Percentiles rank a stretch among this genome's conserved stretches.
Evolutionary conservation across 2,329 filamentous ascomycete genomes (phyloP).

Genomic region (Cladorrhinum sp.): DNA sequence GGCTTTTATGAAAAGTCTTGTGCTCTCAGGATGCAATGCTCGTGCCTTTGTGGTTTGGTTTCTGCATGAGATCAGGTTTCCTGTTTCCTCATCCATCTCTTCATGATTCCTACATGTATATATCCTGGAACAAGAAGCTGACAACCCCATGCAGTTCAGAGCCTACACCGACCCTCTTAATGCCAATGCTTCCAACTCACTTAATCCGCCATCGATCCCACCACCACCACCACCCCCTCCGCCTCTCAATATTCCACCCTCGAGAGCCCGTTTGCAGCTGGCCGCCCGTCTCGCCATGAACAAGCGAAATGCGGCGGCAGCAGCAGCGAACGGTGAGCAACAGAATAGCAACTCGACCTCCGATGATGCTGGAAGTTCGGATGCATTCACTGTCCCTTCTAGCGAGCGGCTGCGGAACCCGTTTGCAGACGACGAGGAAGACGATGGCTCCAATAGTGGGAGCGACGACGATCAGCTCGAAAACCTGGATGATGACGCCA

Average conservation of each 20-base stretch:
- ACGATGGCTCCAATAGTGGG: slow-evolving; percentile 52
- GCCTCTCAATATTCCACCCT: slow-evolving; percentile 81
- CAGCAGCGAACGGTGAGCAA: slow-evolving; percentile 38
- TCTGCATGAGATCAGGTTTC: background rate
- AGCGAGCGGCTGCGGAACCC: slow-evolving; percentile 45
- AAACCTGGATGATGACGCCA: slow-evolving; percentile 36
- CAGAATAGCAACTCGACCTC: slow-evolving; percentile 36
- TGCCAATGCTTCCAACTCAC: slow-evolving; percentile 42
- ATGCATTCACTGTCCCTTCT: slow-evolving; percentile 24
- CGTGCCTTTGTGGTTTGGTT: background rate
- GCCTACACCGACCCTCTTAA: slow-evolving; percentile 56
- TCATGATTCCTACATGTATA: background rate
- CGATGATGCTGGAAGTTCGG: slow-evolving; percentile 30
- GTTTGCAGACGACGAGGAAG: slow-evolving; percentile 53
- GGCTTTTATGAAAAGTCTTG: background rate
- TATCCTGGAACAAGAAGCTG: background rate
- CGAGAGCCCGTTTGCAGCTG: slow-evolving; percentile 82
- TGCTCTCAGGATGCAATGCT: background rate
- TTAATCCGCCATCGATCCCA: slow-evolving; percentile 57
- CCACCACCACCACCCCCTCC: slow-evolving; percentile 67
- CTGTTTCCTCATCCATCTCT: background rate
- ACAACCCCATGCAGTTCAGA: slow-evolving; percentile 47
- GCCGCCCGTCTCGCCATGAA: slow-evolving; percentile 80
- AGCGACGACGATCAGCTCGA: slow-evolving; percentile 43
- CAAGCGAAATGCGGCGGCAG: slow-evolving; percentile 52